A percentile compares a stretch with the other conserved stretches of the same genome.
Conservation (phyloP, 2,329 filamentous ascomycete species). For the Beauveria sp. region DNA sequence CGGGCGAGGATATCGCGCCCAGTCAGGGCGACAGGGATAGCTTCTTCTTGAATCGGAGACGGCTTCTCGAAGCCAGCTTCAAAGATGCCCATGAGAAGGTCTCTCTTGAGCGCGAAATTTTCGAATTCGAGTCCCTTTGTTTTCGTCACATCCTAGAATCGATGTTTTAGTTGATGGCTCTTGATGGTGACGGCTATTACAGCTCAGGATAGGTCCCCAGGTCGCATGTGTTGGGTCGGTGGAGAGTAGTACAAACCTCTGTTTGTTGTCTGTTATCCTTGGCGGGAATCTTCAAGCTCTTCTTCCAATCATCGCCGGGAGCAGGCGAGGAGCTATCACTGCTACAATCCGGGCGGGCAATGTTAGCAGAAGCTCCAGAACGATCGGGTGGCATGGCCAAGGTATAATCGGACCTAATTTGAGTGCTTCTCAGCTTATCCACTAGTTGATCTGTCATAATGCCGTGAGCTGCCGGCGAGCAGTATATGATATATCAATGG, state of each 20-base stretch:
- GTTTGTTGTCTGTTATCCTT: conserved; percentile 76
- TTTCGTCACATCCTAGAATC: conserved; percentile 83
- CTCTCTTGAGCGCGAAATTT: conserved; percentile 89
- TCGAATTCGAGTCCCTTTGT: conserved; percentile 98
- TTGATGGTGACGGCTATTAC: background rate
- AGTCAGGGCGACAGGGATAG: conserved; percentile 91
- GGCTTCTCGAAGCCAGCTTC: conserved; percentile 98
- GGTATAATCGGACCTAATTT: conserved; percentile 29
- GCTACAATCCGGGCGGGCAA: conserved; percentile 14
- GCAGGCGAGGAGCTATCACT: conserved; percentile 40
- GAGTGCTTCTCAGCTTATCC: conserved; percentile 36
- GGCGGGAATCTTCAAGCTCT: conserved; percentile 60
- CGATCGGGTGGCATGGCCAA: background rate
- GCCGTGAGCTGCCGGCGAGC: conserved; percentile 22
- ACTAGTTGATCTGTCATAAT: conserved; percentile 38
- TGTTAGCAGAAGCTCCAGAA: conserved; percentile 24
- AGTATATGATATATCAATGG: conserved; percentile 14
- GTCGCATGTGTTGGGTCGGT: background rate
- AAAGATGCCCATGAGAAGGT: conserved; percentile 97
- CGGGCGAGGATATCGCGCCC: conserved; percentile 91
- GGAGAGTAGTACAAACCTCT: conserved; percentile 44
- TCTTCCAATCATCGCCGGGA: conserved; percentile 61
- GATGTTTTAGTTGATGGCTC: background rate
- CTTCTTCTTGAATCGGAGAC: conserved; percentile 98
- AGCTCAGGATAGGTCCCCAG: background rate